phyloP scores from a whole-genome alignment of 2,329 filamentous ascomycete genomes.

The Neurospora sp. region DNA sequence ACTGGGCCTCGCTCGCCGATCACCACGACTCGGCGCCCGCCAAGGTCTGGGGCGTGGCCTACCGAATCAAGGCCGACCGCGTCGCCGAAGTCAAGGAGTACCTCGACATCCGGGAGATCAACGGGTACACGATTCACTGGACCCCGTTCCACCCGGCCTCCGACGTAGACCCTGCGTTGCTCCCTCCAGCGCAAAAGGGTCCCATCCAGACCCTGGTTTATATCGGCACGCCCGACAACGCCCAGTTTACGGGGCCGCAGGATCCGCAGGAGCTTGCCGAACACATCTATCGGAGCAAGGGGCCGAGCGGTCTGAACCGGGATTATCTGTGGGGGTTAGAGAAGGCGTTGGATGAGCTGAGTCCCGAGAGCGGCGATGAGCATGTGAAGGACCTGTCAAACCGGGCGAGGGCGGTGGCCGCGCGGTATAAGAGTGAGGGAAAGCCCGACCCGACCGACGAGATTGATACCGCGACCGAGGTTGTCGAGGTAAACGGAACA shows the following conservation, averaged over 20 bases:
- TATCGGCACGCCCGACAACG: constrained; percentile 87
- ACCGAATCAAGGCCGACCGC: constrained; percentile 64
- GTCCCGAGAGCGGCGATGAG: constrained; percentile 66
- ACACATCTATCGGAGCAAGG: constrained; percentile 67
- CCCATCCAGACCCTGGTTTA: constrained; percentile 63
- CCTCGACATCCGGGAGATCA: constrained; percentile 93
- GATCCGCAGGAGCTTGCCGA: constrained; percentile 67
- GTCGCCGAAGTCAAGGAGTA: constrained; percentile 77
- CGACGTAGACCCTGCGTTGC: constrained; percentile 13
- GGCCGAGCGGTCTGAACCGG: constrained; percentile 79
- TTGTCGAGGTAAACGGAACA: neutral
- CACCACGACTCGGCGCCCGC: constrained; percentile 46
- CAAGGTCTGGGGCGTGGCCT: constrained; percentile 84
- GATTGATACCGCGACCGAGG: neutral
- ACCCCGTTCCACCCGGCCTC: constrained; percentile 65
- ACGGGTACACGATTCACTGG: constrained; percentile 91
- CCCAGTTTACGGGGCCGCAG: constrained; percentile 82
- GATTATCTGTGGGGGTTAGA: constrained; percentile 85
- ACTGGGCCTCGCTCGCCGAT: constrained; percentile 73
- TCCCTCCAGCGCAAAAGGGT: constrained; percentile 17
- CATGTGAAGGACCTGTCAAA: constrained; percentile 77
- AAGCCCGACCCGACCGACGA: neutral
- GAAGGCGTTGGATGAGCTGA: constrained; percentile 60
- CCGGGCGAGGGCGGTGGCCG: constrained; percentile 53
- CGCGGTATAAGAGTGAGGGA: constrained; percentile 9